Conservation (phyloP, 2,329 filamentous ascomycete genomes). For the Aphanocladium album region DNA sequence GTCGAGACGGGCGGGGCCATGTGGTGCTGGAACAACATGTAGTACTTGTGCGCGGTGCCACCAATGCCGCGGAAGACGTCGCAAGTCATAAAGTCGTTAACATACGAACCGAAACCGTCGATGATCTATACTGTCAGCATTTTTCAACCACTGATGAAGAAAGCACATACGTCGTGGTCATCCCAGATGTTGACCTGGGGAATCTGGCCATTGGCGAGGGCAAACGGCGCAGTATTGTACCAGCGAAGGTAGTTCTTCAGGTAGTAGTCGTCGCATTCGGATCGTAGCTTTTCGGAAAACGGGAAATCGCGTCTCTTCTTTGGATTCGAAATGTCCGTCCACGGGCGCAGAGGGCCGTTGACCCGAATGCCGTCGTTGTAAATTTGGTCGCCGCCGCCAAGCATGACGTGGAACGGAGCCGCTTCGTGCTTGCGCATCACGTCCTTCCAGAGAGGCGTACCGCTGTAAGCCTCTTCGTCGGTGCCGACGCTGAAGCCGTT, state of each 20-base stretch:
- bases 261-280: constrained; percentile 85
- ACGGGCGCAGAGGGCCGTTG: constrained; percentile 71
- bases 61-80: constrained; percentile 90
- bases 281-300: constrained; percentile 74
- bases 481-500: constrained; percentile 92
- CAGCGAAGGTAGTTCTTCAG: constrained; percentile 80
- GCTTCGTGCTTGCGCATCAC: constrained; percentile 76
- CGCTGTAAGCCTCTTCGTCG: constrained; percentile 79
- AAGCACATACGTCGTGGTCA: constrained; percentile 69
- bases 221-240: constrained; percentile 83
- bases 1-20: constrained; percentile 79
- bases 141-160: no score
- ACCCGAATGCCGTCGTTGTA: constrained; percentile 94
- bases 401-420: constrained; percentile 87
- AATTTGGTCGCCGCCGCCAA: constrained; percentile 92
- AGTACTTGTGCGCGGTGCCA: constrained; percentile 93
- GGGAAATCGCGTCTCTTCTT: constrained; percentile 72
- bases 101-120: constrained; percentile 90
- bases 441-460: constrained; percentile 92
- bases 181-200: constrained; percentile 98
- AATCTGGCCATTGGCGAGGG: constrained; percentile 82
- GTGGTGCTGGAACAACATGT: constrained; percentile 96
- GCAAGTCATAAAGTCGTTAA: constrained; percentile 88
- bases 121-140: constrained; percentile 58
- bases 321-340: constrained; percentile 80